Conservation (phyloP, 495 filamentous ascomycete species). For the Pyrenula massariospora region DNA sequence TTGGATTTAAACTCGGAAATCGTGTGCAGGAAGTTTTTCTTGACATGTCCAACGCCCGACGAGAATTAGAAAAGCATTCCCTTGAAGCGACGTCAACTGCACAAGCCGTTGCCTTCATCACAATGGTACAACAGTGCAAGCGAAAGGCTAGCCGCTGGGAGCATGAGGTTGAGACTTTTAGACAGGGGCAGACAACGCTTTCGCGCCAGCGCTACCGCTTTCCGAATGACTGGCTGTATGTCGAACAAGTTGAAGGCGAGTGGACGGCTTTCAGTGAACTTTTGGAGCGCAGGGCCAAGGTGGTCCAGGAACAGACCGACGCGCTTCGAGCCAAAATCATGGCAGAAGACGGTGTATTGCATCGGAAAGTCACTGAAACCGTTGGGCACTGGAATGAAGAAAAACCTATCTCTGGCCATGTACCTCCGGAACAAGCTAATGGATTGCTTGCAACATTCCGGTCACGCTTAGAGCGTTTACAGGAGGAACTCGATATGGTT, state of each 20-base stretch:
- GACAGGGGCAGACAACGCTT: constrained; percentile 85
- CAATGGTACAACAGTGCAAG: constrained; percentile 90
- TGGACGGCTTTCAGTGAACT: constrained; percentile 88
- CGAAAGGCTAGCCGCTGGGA: constrained; percentile 87
- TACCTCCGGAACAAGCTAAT: constrained; percentile 77
- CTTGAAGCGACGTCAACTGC: constrained; percentile 87
- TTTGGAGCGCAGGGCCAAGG: constrained; percentile 77
- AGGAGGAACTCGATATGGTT: constrained; percentile 84
- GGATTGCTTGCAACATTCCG: constrained; percentile 71
- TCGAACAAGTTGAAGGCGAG: constrained; percentile 87
- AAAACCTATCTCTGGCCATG: constrained; percentile 90
- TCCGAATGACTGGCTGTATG: constrained; percentile 81
- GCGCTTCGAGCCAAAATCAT: constrained; percentile 90
- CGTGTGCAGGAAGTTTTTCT: constrained; percentile 81
- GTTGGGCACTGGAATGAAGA: constrained; percentile 83
- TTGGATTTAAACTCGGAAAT: constrained; percentile 77
- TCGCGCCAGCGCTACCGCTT: constrained; percentile 86
- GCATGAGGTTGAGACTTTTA: constrained; percentile 88
- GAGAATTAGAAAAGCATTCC: constrained; percentile 80
- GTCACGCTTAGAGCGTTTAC: constrained; percentile 64
- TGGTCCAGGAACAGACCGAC: constrained; percentile 91
- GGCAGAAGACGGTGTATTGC: constrained; percentile 85
- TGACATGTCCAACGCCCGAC: constrained; percentile 76
- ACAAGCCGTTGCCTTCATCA: constrained; percentile 96
- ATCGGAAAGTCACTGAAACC: constrained; percentile 73